Evolutionary conservation across 495 filamentous ascomycete genomes (phyloP), one percentile per base, ranked within the genome.

Genomic region (Neurospora sp.): DNA sequence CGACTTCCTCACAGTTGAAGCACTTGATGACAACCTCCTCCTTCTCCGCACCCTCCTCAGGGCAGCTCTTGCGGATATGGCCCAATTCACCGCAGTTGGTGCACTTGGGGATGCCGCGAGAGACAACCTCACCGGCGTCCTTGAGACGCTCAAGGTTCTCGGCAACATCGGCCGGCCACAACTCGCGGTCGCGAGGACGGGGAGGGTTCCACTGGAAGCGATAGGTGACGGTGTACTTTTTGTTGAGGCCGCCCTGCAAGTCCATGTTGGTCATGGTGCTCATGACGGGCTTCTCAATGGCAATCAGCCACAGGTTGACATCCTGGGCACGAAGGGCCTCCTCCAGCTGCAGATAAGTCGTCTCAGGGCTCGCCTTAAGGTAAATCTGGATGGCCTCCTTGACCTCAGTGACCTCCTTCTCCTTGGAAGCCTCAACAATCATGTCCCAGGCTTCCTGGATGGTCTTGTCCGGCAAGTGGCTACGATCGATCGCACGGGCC

Each of bases 171-270:
- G 79, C 75, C 9, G 94, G 94, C 91, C 92, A 97, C 27, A 83
- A 79, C 14, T 87, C 83, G 44, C 81, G 81, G 73, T 86, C 86
- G 69, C 85, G 88, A 2, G 85, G 85, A 40, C 94, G 91, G 35
- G 84, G 84, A 0, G 93, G 88, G 75, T 91, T 91, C 27, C 83
- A 76, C 44, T 83, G 84, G 76, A 88, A 90, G 73, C 88, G 90
- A 76, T 92, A 92, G 0, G 87, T 87, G 73, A 97, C 89, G 14
- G 87, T 84, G 77, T 92, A 97, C 76, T 91, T 91, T 78, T 90
- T 89, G 76, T 92, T 87, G 3, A 90, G 78, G 71, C 93, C 90
- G 27, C 96, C 96, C 74, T 97, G 91, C 9, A 97, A 86, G 73
- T 96, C 89, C 81, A 98, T 93, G 73, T 92, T 87, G 71, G 89